Conservation (phyloP, 345 rosid species). For the Trapa incisa region DNA sequence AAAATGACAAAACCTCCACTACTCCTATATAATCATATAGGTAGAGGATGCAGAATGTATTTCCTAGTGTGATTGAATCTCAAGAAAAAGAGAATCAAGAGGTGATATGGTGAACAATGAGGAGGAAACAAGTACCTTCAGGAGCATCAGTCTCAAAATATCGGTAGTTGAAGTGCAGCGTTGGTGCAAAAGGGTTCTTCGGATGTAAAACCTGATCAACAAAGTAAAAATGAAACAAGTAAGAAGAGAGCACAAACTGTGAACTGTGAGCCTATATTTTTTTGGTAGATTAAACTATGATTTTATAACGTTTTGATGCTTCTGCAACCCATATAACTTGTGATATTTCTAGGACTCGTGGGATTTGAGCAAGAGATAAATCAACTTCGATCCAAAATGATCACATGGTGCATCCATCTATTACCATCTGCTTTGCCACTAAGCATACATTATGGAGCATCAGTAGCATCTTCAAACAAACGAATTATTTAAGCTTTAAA, state of each 20-base stretch:
- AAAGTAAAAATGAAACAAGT: not conserved
- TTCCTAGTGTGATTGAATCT: no score
- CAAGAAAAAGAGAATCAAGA: no score
- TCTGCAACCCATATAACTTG: not conserved
- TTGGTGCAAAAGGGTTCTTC: slow-evolving; percentile 90
- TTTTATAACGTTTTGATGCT: not conserved
- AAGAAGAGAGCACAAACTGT: not conserved
- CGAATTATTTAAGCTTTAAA: not conserved
- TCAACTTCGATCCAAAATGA: not conserved
- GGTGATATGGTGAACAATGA: not conserved
- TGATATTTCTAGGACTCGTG: not conserved
- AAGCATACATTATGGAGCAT: not conserved
- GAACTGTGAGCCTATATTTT: not conserved
- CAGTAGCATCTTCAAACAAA: not conserved
- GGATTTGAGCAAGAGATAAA: not conserved
- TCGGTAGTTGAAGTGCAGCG: slow-evolving; percentile 72
- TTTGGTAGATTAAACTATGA: not conserved
- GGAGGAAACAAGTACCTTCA: slow-evolving; percentile 33
- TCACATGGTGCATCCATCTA: not conserved
- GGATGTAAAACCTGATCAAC: slow-evolving; percentile 57
- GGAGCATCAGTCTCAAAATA: slow-evolving; percentile 83
- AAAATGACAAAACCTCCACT: not conserved
- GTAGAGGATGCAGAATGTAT: no score
- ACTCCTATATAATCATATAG: not conserved
- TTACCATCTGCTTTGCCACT: not conserved